A percentile compares a stretch with the other conserved stretches of the same genome.
Conservation (phyloP, 805 yeast genomes). For the Candida cerambycidarum region DNA sequence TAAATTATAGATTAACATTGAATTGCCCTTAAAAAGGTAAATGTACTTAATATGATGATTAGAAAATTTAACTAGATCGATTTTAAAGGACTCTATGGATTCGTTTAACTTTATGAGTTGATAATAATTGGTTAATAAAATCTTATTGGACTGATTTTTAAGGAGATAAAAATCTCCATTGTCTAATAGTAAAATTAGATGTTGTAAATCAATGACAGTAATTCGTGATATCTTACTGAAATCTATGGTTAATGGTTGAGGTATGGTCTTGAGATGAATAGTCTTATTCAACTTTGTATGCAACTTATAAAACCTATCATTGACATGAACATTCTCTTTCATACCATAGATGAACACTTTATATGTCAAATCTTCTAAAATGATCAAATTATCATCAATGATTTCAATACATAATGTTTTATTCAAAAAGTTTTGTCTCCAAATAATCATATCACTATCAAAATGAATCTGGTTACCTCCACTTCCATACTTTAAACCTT, state of each 20-base stretch:
- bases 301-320: constrained; percentile 22
- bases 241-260: constrained; percentile 20
- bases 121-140: constrained; percentile 20
- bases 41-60: constrained; percentile 14
- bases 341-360: constrained; percentile 12
- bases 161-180: constrained; percentile 41
- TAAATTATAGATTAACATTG: constrained; percentile 21
- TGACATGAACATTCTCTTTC: constrained; percentile 7
- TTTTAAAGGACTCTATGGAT: constrained; percentile 33
- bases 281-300: constrained; percentile 30
- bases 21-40: constrained; percentile 41
- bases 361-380: constrained; percentile 9
- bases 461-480: constrained; percentile 34
- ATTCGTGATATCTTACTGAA: constrained; percentile 24
- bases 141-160: constrained; percentile 27
- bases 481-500: constrained; percentile 30
- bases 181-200: constrained; percentile 34
- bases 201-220: constrained; percentile 26
- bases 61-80: constrained; percentile 22
- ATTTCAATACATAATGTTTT: constrained; percentile 10
- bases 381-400: constrained; percentile 9
- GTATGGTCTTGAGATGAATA: constrained; percentile 34
- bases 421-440: constrained; percentile 24
- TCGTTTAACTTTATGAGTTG: constrained; percentile 31
- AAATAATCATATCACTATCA: constrained; percentile 38